Evolutionary conservation across 495 filamentous ascomycete species (phyloP).

Genomic region (Sphaerosporella brunnea): DNA sequence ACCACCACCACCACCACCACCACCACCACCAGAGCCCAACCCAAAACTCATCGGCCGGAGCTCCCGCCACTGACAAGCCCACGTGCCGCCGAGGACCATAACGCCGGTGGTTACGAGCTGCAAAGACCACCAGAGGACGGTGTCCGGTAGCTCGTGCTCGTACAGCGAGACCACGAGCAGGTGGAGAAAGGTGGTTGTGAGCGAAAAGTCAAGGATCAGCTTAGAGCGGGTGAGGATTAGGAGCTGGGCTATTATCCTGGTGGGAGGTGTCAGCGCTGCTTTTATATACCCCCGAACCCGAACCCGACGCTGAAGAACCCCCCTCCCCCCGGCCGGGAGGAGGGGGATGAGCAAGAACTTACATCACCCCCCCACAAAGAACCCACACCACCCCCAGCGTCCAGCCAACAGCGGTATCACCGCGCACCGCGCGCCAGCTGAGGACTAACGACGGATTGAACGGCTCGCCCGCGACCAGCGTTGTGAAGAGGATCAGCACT

Average conservation of each 20-base stretch:
- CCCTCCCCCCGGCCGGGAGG: neutral
- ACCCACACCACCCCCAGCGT: constrained; percentile 76
- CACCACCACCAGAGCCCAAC: constrained; percentile 26
- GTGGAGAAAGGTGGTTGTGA: constrained; percentile 76
- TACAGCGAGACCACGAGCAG: constrained; percentile 62
- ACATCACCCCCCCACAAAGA: constrained; percentile 61
- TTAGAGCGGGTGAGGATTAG: constrained; percentile 72
- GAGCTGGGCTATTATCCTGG: constrained; percentile 57
- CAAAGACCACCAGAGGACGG: constrained; percentile 74
- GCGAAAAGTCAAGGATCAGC: constrained; percentile 78
- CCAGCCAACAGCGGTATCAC: constrained; percentile 87
- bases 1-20: neutral
- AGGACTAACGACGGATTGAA: constrained; percentile 59
- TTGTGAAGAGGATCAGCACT: constrained; percentile 71
- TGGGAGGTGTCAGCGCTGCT: constrained; percentile 2
- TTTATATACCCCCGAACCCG: no score
- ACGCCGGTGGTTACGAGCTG: constrained; percentile 49
- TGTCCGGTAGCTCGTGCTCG: constrained; percentile 50
- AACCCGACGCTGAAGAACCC: no score
- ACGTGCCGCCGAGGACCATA: constrained; percentile 61
- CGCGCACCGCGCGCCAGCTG: constrained; percentile 63
- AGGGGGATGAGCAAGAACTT: constrained; percentile 24
- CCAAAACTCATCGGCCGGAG: constrained; percentile 79
- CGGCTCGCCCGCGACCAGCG: constrained; percentile 55
- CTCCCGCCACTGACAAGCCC: constrained; percentile 81